These are phyloP conservation scores for Lipomyces yamanashiensis DNA, from an alignment of 805 yeast genomes.

Conservation along the genomic window DNA sequence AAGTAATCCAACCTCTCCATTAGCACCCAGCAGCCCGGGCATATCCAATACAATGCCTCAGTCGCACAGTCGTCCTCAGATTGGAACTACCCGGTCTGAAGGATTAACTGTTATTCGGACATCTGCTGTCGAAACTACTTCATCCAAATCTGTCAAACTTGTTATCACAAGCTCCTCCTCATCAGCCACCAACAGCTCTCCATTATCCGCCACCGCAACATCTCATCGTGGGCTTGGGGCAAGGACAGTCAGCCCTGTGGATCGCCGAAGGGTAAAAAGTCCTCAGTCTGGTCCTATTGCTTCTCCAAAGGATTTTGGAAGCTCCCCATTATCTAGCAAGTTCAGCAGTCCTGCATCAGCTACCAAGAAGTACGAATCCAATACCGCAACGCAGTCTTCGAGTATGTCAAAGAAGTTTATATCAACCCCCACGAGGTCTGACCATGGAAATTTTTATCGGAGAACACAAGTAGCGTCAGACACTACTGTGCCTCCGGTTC, in stretches of 20 bases:
- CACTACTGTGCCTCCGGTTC: constrained; percentile 31
- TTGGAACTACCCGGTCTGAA: neutral
- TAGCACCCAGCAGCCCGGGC: constrained; percentile 14
- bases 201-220: neutral
- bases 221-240: constrained; percentile 23
- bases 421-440: neutral
- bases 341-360: too few relatives aligned
- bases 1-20: constrained; percentile 6
- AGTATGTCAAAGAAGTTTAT: neutral
- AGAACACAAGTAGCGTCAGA: neutral
- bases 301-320: too few relatives aligned
- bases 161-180: neutral
- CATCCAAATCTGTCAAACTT: neutral
- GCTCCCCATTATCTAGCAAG: too few relatives aligned
- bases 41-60: constrained; percentile 11
- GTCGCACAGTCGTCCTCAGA: constrained; percentile 2
- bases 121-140: neutral
- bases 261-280: neutral
- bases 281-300: too few relatives aligned
- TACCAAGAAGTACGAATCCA: too few relatives aligned
- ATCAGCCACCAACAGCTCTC: neutral
- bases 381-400: neutral
- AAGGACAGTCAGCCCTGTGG: constrained; percentile 26
- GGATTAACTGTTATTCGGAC: neutral
- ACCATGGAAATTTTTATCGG: neutral